Base-by-base conservation (phyloP, 2,329 filamentous ascomycete species). In the Arthrobotrys iridis region DNA sequence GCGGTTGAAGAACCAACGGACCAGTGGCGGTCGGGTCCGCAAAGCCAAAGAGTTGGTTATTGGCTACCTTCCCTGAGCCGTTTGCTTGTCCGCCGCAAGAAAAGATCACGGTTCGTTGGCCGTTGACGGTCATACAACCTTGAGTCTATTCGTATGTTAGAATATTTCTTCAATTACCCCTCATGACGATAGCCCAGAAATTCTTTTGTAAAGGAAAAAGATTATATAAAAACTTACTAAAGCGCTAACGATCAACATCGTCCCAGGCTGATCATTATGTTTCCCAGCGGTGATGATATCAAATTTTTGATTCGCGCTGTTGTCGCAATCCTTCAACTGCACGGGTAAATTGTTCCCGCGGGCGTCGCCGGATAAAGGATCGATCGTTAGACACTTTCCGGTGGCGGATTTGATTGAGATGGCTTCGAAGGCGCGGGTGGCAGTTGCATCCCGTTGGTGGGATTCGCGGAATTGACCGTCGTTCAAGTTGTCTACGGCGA, bases 81-180 rank as follows among this genome's bases (percentile, higher is more conserved):
- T 87, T 87, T 13, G 86, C 86, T 33, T 86, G 83, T 10, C 87
- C 87, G 57, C 87, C 87, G 76, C 87, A 89, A 8, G 86, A 87
- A 77, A 88, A 88, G 18, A 88, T 81, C 24, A 85, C 77, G 5
- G 87, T 85, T 77, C 87, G 85, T 77, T 85, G 84, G 7, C 85
- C 86, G 77, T 89, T 86, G 75, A 87, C 86, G 81, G 87, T 88
- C 78, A 87, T 81, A 78, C 87, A 88, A 45, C 86, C 87, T 79
- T 87, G 84, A 0, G 87, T 88, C 81, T 83, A 77, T 45, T 26
- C 11, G 40, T 33, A 50, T 37, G 4, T 40, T 20, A 68, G 77
- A 66, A 77, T 67, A 11, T n/a, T 1, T n/a, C n/a, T n/a, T n/a
- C n/a, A n/a, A 2, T 6, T 18, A 26, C 11, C 13, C 11, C 33